Conservation (phyloP, 2,329 filamentous ascomycete species). For the Aspergillus sp. region DNA sequence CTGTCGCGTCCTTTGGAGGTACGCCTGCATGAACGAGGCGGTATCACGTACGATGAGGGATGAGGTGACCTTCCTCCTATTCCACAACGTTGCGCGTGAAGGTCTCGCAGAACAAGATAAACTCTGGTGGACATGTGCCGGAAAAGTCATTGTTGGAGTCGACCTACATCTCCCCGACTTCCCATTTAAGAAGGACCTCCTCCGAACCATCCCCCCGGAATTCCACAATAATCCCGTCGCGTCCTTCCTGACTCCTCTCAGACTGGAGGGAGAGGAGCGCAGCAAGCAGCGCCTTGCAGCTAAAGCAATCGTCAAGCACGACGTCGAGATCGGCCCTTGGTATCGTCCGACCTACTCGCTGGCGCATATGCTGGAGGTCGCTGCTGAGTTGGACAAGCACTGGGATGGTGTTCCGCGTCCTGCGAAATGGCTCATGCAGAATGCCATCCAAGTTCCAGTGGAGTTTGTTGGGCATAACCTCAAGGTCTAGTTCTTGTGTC, state of each 20-base stretch:
- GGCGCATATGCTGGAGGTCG: slow-evolving; percentile 36
- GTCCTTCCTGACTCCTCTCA: slow-evolving; percentile 22
- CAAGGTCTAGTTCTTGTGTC: background rate
- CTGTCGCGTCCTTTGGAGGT: slow-evolving; percentile 49
- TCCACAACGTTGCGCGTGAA: slow-evolving; percentile 20
- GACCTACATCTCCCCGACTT: slow-evolving; percentile 19
- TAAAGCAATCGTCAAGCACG: slow-evolving; percentile 26
- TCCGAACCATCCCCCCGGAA: slow-evolving; percentile 24
- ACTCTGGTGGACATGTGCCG: slow-evolving; percentile 26
- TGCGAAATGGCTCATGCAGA: slow-evolving; percentile 31
- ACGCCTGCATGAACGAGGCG: slow-evolving; percentile 42
- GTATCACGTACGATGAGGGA: slow-evolving; percentile 37
- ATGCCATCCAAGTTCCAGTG: slow-evolving; percentile 34
- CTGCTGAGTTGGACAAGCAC: slow-evolving; percentile 31
- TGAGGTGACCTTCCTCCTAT: slow-evolving; percentile 31
- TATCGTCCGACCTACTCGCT: slow-evolving; percentile 27
- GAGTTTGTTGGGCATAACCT: slow-evolving; percentile 4
- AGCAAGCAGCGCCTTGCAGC: slow-evolving; percentile 28
- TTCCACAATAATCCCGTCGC: slow-evolving; percentile 27
- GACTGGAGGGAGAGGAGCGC: slow-evolving; percentile 22
- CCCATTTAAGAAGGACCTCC: slow-evolving; percentile 10
- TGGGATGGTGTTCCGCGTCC: slow-evolving; percentile 29
- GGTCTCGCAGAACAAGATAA: slow-evolving; percentile 11
- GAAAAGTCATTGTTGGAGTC: slow-evolving; percentile 36
- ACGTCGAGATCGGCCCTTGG: slow-evolving; percentile 25